These are phyloP conservation scores for Fraxinus angustifolia DNA, from an alignment of 305 asterid genomes.

Conservation along the genomic window DNA sequence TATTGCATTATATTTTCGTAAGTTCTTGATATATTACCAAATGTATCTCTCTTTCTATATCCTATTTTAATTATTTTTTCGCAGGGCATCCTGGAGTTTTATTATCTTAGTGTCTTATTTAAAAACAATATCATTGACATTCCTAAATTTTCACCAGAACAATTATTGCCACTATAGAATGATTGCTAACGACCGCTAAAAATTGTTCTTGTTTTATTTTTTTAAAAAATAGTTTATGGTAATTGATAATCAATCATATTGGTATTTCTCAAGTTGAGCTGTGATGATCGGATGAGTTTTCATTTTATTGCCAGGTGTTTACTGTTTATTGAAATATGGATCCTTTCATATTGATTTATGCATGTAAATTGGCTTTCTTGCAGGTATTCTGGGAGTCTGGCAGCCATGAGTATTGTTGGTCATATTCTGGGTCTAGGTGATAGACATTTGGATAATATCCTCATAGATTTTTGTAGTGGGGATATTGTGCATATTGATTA, in stretches of 20 bases:
- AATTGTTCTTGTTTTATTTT: background rate
- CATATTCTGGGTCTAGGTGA: slow-evolving; percentile 95
- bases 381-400: slow-evolving; percentile 96
- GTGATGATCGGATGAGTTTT: slow-evolving; percentile 15
- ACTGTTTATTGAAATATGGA: slow-evolving; percentile 1
- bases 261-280: slow-evolving; percentile 25
- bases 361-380: slow-evolving; percentile 27
- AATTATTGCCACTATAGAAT: background rate
- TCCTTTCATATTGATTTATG: slow-evolving; percentile 5
- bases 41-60: background rate
- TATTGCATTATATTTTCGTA: background rate
- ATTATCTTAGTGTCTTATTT: background rate
- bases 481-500: slow-evolving; percentile 96
- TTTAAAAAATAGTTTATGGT: background rate
- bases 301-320: slow-evolving; percentile 5
- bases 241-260: background rate
- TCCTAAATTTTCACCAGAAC: background rate
- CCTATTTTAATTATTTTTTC: background rate
- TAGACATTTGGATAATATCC: slow-evolving; percentile 97
- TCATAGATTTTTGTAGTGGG: slow-evolving; percentile 86
- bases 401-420: slow-evolving; percentile 97
- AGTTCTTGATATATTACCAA: background rate
- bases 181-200: background rate
- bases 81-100: background rate
- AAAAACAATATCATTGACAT: background rate